Evolutionary conservation across 2,329 filamentous ascomycete species (phyloP), one percentile per base, ranked within the genome.

Genomic region (Westerdykella ornata): DNA sequence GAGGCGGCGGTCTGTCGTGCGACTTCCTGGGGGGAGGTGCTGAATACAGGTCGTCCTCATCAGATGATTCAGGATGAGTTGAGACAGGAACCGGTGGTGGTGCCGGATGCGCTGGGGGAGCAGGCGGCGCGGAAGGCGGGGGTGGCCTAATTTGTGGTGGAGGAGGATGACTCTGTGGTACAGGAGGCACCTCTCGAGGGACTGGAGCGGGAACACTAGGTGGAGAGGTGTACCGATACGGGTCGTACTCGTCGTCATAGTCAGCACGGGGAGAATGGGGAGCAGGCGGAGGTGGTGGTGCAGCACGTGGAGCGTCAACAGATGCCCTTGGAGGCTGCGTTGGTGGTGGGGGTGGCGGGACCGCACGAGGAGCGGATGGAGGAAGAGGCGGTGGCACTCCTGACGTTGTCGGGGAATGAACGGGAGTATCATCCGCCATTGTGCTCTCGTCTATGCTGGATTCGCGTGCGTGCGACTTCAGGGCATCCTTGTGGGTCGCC

Each of bases 401-500:
- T 15, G 56, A 51, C 17, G 62, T 55, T 5, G 57, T 56, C n/a
- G 62, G 60, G 17, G 66, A 67, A 18, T 72, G 72, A 40, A 71
- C 49, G 26, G 81, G 69, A 29, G 67, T 63, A 37, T 80, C 76
- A 46, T 79, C 77, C 15, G 72, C 72, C 16, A 68, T 69, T 3
- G 77, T 77, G 31, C 72, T 77, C 30, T 75, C 80, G 47, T 94
- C 88, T 40, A 85, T 61, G 59, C 85, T 94, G 5, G 83, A 79
- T 35, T 90, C 86, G 40, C 84, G 78, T 6, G 76, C 78, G 63
- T 94, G 88, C 7, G 86, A 72, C 64, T 90, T 94, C 46, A 97
- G 68, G 1, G 90, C 89, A 68, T 95, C 90, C 67, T 94, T 96
- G 66, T 95, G 88, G 42, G 85, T 87, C n/a, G 80, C 88, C 8